Base-by-base conservation (phyloP, 169 alveolate genomes). In the Plasmodium gaboni region DNA sequence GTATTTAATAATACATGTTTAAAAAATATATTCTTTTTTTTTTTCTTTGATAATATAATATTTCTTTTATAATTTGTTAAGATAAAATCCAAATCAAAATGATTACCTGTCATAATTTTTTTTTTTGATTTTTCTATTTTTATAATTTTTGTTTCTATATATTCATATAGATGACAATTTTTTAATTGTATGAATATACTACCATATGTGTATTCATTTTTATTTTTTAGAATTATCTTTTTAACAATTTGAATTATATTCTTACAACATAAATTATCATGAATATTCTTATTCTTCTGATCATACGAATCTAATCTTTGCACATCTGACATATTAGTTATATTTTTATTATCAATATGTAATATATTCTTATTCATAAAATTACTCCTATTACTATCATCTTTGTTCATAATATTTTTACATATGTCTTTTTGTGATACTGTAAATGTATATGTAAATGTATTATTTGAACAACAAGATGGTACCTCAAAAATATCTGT, bases 101-200 rank as follows among this genome's bases (percentile, higher is more conserved):
- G 44, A 13, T 71, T 46, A 12, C 57, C 64, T 24, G 69, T 53
- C 24, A 28, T 38, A 2, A 53, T 17, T 53, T 55, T 70, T 8
- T 83, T 83, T 38, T 5, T 38, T 6, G 46, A 1, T 69, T 64
- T 71, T 55, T 71, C 48, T 0, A 70, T n/a, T 86, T 71, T 86
- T 46, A 70, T 0, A 26, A 86, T 60, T 70, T 86, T 86, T 13
- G 72, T 69, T n/a, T 19, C 42, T 53, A 86, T 46, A 24, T 71
- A 12, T 71, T 86, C 51, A 44, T 59, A 86, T 10, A 57, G 19
- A 60, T 26, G 53, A 24, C 32, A 38, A 46, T 86, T 86, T 53
- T 71, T 61, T 73, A 86, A 63, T 6, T 86, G 26, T 32, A 86
- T 69, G 46, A 60, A 86, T n/a, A 86, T 86, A 53, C 72, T 60